phyloP scores from a whole-genome alignment of 1,139 yeast genomes.

The Sugiyamaella sp. region DNA sequence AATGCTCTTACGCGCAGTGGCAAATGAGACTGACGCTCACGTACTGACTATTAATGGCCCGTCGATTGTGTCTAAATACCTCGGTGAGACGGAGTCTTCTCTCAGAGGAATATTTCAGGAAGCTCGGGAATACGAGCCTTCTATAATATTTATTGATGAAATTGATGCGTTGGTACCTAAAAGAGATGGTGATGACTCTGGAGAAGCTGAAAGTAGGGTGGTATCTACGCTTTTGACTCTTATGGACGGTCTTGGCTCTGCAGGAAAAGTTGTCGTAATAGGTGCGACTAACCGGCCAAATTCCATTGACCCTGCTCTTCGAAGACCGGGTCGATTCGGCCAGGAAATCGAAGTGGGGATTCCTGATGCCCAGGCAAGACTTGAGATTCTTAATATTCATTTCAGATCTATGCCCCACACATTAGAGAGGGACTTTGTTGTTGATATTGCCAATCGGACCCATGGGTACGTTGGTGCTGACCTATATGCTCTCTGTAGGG shows the following conservation, averaged over 20 bases:
- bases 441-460: conserved; percentile 67
- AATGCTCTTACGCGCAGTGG: conserved; percentile 80
- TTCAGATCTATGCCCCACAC: conserved; percentile 67
- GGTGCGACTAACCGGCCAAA: conserved; percentile 95
- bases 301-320: conserved; percentile 72
- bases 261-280: conserved; percentile 70
- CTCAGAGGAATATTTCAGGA: conserved; percentile 81
- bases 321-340: conserved; percentile 94
- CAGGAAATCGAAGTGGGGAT: conserved; percentile 97
- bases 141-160: conserved; percentile 87
- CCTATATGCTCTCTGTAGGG: conserved; percentile 81
- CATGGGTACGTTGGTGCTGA: conserved; percentile 99
- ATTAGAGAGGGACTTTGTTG: conserved; percentile 57
- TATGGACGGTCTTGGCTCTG: conserved; percentile 85
- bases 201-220: conserved; percentile 86
- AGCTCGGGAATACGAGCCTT: conserved; percentile 82
- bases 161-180: conserved; percentile 79
- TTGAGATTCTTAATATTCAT: conserved; percentile 73
- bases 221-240: conserved; percentile 85
- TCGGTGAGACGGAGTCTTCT: conserved; percentile 91
- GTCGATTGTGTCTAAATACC: conserved; percentile 84
- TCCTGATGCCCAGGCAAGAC: conserved; percentile 94
- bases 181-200: conserved; percentile 80
- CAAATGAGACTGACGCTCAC: conserved; percentile 71
- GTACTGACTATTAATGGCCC: conserved; percentile 87